A percentile compares a stretch with the other conserved stretches of the same genome.
Evolutionary conservation across 2,329 filamentous ascomycete species (phyloP).

Genomic region (Helicocarpus griseus): DNA sequence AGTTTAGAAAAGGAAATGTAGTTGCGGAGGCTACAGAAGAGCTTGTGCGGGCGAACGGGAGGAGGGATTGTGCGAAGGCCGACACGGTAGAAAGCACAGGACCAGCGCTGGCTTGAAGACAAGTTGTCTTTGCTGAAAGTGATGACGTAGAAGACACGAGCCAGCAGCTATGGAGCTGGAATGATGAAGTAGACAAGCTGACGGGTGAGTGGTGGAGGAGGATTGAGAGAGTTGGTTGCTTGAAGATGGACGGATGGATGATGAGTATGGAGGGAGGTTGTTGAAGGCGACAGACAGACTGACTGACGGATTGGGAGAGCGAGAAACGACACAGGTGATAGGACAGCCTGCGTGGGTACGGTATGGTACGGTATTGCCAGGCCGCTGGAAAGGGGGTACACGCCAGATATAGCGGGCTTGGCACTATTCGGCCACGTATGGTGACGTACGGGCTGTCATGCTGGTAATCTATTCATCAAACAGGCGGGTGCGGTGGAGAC

Average conservation of each 20-base stretch:
- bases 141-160: not conserved
- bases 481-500: not conserved
- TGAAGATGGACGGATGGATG: conserved; percentile 9
- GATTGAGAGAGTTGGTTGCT: not conserved
- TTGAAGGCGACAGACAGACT: conserved; percentile 2
- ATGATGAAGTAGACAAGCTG: too few relatives aligned
- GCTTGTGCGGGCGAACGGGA: not conserved
- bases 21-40: not conserved
- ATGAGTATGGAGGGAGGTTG: conserved; percentile 7
- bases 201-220: too few relatives aligned
- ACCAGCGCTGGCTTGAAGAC: not conserved
- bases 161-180: too few relatives aligned
- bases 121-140: not conserved
- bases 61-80: not conserved
- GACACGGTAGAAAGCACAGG: not conserved
- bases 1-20: conserved; percentile 7
- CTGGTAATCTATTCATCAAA: conserved; percentile 4
- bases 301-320: not conserved
- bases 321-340: conserved; percentile 1
- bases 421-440: not conserved
- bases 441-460: not conserved
- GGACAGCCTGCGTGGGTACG: not conserved
- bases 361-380: not conserved
- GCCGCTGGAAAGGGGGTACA: not conserved
- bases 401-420: too few relatives aligned